Percentiles rank a stretch among this genome's conserved stretches.
phyloP scores from a whole-genome alignment of 2,329 filamentous ascomycete genomes.

The Reticulascus tulasneorum region DNA sequence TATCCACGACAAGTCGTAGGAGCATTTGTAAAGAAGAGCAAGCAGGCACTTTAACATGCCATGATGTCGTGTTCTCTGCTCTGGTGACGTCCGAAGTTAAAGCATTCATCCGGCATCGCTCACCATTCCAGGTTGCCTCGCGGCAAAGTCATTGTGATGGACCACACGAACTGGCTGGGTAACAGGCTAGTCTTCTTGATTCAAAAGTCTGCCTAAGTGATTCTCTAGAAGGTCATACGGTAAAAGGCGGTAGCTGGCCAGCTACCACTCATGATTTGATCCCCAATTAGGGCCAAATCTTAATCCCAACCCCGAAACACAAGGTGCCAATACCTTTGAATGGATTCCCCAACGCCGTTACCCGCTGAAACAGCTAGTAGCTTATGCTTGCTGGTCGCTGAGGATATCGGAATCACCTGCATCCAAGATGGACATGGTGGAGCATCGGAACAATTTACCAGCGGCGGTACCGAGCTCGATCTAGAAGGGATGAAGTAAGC shows the following conservation, averaged over 20 bases:
- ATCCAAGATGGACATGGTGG: conserved; percentile 94
- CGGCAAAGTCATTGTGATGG: no score
- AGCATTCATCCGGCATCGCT: no score
- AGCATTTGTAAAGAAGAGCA: no score
- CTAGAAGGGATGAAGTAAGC: conserved; percentile 60
- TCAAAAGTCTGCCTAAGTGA: conserved; percentile 10
- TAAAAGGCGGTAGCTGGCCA: no score
- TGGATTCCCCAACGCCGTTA: conserved; percentile 40
- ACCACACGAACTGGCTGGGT: conserved; percentile 7
- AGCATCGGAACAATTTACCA: conserved; percentile 98
- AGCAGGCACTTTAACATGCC: no score
- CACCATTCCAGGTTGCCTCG: no score
- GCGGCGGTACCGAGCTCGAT: conserved; percentile 98
- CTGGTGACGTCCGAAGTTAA: no score
- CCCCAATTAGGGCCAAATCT: conserved; percentile 10
- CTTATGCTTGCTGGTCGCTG: conserved; percentile 66
- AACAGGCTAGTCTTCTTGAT: conserved; percentile 12
- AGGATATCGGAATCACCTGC: conserved; percentile 99
- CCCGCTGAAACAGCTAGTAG: conserved; percentile 11
- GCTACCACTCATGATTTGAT: no score
- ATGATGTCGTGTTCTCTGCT: no score
- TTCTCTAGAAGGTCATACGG: conserved; percentile 9
- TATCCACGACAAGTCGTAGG: no score
- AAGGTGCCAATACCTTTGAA: conserved; percentile 9
- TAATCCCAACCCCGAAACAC: conserved; percentile 8